These are phyloP conservation scores for Alternaria hordeiaustralica DNA, from an alignment of 2,329 filamentous ascomycete genomes.

Conservation along the genomic window DNA sequence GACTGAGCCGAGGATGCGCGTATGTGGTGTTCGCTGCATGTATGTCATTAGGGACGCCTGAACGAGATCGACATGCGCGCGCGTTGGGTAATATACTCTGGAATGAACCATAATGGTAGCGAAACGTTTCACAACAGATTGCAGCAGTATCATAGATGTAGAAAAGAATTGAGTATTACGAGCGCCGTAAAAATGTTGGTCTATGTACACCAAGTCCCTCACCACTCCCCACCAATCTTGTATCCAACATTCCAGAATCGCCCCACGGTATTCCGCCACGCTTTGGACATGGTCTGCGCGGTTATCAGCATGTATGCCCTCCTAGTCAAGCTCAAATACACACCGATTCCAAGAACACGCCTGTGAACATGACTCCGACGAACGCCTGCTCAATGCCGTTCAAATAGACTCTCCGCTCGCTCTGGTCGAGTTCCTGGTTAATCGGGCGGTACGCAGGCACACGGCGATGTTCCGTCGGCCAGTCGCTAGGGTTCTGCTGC, in stretches of 20 bases:
- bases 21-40: not conserved
- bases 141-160: not conserved
- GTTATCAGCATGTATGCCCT: conserved; percentile 1
- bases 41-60: not conserved
- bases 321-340: conserved; percentile 21
- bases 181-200: not conserved
- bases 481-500: conserved; percentile 40
- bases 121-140: not conserved
- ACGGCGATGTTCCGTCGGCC: conserved; percentile 57
- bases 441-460: conserved; percentile 57
- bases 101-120: not conserved
- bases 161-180: not conserved
- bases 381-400: conserved; percentile 56
- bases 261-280: conserved; percentile 61
- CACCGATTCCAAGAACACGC: conserved; percentile 54
- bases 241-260: conserved; percentile 59
- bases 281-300: conserved; percentile 49
- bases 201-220: not conserved
- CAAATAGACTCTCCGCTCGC: conserved; percentile 53
- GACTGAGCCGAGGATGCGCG: not conserved
- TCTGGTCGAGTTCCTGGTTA: conserved; percentile 52
- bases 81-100: not conserved
- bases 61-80: not conserved
- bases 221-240: conserved; percentile 62
- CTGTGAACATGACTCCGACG: conserved; percentile 59